Conservation (phyloP, 2,329 filamentous ascomycete genomes). For the Aspergillus ochraceoroseus region DNA sequence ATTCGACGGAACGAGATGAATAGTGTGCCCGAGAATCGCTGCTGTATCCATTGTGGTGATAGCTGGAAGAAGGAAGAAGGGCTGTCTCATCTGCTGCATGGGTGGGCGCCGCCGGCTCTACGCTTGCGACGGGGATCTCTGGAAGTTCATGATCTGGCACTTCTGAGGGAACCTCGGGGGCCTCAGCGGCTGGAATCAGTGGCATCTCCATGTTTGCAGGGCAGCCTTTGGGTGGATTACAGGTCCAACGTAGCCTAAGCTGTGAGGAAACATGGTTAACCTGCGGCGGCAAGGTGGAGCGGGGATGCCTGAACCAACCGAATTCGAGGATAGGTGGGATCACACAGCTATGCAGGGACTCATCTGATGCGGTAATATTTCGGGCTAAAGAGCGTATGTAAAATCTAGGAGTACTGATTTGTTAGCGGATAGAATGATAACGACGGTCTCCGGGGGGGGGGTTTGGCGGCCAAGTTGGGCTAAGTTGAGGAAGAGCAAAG, state of each 20-base stretch:
- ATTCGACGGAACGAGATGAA: constrained; percentile 40
- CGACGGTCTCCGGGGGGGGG: too few species aligned
- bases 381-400: constrained; percentile 2
- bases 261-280: constrained; percentile 20
- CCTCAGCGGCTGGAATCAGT: too few species aligned
- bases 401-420: neutral
- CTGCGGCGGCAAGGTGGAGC: constrained; percentile 15
- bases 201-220: constrained; percentile 27
- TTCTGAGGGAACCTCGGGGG: too few species aligned
- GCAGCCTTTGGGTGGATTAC: constrained; percentile 1
- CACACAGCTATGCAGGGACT: constrained; percentile 17
- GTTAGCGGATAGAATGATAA: constrained; percentile 2
- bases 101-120: constrained; percentile 24
- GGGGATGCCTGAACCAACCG: constrained; percentile 21
- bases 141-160: too few species aligned
- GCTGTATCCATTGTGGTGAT: constrained; percentile 38
- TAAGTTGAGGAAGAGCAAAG: neutral
- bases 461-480: neutral
- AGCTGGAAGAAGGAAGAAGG: constrained; percentile 20
- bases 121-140: neutral
- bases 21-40: constrained; percentile 49
- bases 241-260: constrained; percentile 7
- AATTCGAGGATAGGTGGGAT: constrained; percentile 16
- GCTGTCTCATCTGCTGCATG: constrained; percentile 38
- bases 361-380: constrained; percentile 16